Base-by-base conservation (phyloP, 495 filamentous ascomycete species). In the Hypomontagnella submonticulosa region DNA sequence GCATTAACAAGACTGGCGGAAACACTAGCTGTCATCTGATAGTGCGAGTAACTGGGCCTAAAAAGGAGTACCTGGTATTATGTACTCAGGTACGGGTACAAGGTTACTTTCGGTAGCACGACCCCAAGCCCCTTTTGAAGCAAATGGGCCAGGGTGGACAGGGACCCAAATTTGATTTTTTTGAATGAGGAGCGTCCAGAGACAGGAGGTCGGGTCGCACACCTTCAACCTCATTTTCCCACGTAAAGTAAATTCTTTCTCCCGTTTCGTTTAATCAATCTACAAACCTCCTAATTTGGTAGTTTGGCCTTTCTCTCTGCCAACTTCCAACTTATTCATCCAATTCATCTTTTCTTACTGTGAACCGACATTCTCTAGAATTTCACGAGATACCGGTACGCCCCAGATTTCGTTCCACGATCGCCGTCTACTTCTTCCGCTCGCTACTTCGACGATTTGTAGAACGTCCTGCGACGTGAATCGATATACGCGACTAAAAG, bases 191-290 rank as follows among this genome's bases (percentile, higher is more conserved):
- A 59, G 58, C 62, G 23, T 36, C 44, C 32, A 55, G 38, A 61
- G 44, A 64, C 48, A 65, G 61, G 66, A 69, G 66, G 66, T 69
- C 66, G 61, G 60, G 60, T 65, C 57, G 61, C 66, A 69, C 66
- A 64, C 66, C 55, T 64, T 69, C 58, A 69, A 69, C 66, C 61
- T 63, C 60, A 59, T 50, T 44, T 63, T 64, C 61, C 56, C 58
- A 63, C 65, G 54, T 61, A 37, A 34, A 32, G 32, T 48, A 63
- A 63, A 69, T 69, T 61, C 51, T 65, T 65, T 46, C 13, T 40
- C 27, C 23, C 23, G 23, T 27, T 60, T 32, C 50, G 37, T 42
- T 42, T 63, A 55, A 61, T 55, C 59, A 55, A 61, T 55, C 59
- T 55, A 54, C 53, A 2, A 62, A 58, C 54, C 59, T 68, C 65